Evolutionary conservation across 306 rosid genomes (phyloP), one percentile per base, ranked within the genome.

Genomic region (Corylus heterophylla): DNA sequence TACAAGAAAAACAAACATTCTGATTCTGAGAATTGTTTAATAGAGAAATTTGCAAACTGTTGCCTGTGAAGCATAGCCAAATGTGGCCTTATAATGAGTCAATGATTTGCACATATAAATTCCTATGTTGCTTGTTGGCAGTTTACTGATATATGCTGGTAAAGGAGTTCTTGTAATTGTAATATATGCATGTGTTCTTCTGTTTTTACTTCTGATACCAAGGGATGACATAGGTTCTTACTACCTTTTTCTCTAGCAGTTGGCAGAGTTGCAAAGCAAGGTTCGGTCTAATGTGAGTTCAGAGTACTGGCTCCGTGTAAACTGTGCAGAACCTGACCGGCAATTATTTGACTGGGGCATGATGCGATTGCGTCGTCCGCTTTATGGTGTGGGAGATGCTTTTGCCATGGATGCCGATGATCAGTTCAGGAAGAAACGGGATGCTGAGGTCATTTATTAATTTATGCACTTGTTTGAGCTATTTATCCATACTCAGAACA

Each of bases 331-430:
- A 85, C 99, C 99, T 22, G 99, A 93, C 85, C 89, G 86, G 84
- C 90, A 87, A 62, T 85, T 96, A 87, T 96, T 90, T 86, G 99
- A 96, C 75, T 96, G 98, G 98, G 94, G 99, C 70, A 89, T 86
- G 93, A 96, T 92, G 97, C 87, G 99, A 67, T 76, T 93, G 89
- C 93, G 71, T 10, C 97, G 89, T 79, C 98, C 94, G 20, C 83
- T 87, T 8, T 96, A 93, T 86, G 98, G 99, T 69, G 94, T 93
- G 84, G 99, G 98, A 81, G 97, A 96, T 96, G 93, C 97, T 74
- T 96, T 96, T 91, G 81, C 97, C 77, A 81, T 90, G 89, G 98
- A 95, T 75, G 92, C 94, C 35, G 98, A 93, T 80, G 97, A 96
- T 83, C 99, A 93, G 69, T 80, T 90, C 83, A 88, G 96, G 86